These are phyloP conservation scores for Fusarium tricinctum DNA, from an alignment of 2,329 filamentous ascomycete genomes.

Conservation along the genomic window DNA sequence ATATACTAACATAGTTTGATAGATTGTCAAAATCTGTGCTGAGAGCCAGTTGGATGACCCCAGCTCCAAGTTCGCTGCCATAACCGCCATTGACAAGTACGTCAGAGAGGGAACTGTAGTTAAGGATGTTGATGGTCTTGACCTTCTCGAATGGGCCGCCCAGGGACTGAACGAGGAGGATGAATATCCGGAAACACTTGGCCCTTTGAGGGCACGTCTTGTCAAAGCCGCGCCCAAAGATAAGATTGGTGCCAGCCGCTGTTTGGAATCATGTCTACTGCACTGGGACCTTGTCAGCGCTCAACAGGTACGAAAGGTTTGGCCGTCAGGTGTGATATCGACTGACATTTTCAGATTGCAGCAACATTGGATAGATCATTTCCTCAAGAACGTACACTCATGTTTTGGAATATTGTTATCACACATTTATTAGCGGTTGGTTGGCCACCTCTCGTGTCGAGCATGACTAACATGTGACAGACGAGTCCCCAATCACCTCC, in stretches of 20 bases:
- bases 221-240: constrained; percentile 68
- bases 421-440: constrained; percentile 68
- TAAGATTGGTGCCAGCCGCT: constrained; percentile 58
- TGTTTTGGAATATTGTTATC: constrained; percentile 69
- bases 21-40: constrained; percentile 65
- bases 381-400: constrained; percentile 61
- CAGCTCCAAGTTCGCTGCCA: constrained; percentile 60
- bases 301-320: constrained; percentile 62
- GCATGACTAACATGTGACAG: constrained; percentile 50
- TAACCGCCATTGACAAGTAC: constrained; percentile 61
- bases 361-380: constrained; percentile 67
- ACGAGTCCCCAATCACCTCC: constrained; percentile 62
- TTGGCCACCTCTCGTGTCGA: not conserved
- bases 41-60: constrained; percentile 67
- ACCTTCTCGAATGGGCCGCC: constrained; percentile 69
- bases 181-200: constrained; percentile 64
- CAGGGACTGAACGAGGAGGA: constrained; percentile 55
- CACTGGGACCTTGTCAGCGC: constrained; percentile 70
- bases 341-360: constrained; percentile 60
- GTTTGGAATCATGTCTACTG: constrained; percentile 66
- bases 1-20: constrained; percentile 17
- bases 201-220: constrained; percentile 63
- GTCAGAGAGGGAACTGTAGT: constrained; percentile 62
- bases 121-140: constrained; percentile 65
- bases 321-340: too few relatives aligned